Conservation (phyloP, 2,329 filamentous ascomycete genomes). For the Colletotrichum spinosum region DNA sequence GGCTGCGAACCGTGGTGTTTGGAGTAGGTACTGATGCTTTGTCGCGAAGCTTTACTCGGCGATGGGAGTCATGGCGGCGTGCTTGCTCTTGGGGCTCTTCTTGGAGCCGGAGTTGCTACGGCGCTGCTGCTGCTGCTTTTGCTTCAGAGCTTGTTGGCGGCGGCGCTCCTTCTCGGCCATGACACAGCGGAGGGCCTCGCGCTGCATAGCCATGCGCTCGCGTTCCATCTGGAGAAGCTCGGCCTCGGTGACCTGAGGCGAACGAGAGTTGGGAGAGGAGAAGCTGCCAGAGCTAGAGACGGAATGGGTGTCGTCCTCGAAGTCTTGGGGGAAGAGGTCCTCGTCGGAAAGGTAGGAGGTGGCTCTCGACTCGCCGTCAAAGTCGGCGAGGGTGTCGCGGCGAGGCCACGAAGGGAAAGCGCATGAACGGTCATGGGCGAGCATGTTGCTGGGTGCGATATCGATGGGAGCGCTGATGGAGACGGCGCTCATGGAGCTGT, state of each 20-base stretch:
- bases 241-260: constrained; percentile 55
- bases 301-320: constrained; percentile 63
- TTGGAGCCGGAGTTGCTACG: constrained; percentile 54
- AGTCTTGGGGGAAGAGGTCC: constrained; percentile 67
- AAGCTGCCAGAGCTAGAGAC: constrained; percentile 57
- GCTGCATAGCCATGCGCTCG: constrained; percentile 62
- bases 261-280: constrained; percentile 55
- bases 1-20: constrained; percentile 7
- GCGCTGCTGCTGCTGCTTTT: constrained; percentile 46
- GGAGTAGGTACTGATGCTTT: not conserved
- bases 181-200: constrained; percentile 63
- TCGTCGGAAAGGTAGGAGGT: constrained; percentile 73
- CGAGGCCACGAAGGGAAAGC: constrained; percentile 71
- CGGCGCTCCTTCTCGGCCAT: constrained; percentile 67
- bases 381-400: constrained; percentile 61
- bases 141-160: constrained; percentile 50
- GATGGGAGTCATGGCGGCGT: constrained; percentile 65
- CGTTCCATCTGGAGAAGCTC: constrained; percentile 63
- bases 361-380: constrained; percentile 54
- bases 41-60: constrained; percentile 51
- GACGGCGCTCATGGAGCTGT: constrained; percentile 59
- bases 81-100: constrained; percentile 62
- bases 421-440: constrained; percentile 58
- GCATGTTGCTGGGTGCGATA: constrained; percentile 55
- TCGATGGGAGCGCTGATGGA: constrained; percentile 57